Percentiles rank a stretch among this genome's conserved stretches.
phyloP scores from a whole-genome alignment of 345 rosid species.

The Hypericum perforatum region DNA sequence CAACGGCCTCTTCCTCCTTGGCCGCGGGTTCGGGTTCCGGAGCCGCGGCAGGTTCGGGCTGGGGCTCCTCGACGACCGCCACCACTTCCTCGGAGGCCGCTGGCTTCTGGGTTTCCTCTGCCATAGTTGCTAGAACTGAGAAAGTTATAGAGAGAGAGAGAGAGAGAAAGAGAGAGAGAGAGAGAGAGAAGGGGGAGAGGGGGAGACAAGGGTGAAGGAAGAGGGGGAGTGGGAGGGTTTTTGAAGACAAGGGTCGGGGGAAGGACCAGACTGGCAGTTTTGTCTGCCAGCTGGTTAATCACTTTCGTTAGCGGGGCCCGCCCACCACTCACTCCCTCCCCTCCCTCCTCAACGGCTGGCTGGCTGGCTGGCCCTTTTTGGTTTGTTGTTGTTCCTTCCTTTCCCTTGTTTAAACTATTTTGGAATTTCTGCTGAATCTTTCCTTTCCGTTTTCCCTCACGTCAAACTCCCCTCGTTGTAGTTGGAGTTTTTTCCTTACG shows the following conservation, averaged over 20 bases:
- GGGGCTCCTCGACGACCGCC: background rate
- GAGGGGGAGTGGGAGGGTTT: background rate
- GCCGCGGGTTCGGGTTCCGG: no score
- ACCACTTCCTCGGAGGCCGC: slow-evolving; percentile 1
- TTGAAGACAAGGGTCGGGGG: background rate
- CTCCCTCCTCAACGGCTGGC: no score
- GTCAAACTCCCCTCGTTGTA: no score
- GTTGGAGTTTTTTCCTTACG: no score
- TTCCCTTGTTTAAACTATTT: no score
- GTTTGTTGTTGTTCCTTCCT: no score
- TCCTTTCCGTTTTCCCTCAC: no score
- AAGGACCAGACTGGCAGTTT: slow-evolving; percentile 1
- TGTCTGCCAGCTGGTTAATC: background rate
- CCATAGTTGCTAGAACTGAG: background rate
- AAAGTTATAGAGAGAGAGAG: background rate
- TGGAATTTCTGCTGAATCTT: no score
- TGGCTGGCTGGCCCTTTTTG: no score
- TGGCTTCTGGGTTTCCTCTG: background rate
- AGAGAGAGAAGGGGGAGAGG: background rate
- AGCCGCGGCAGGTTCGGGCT: background rate
- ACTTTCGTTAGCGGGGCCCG: background rate
- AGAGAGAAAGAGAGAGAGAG: background rate
- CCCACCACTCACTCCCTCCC: no score
- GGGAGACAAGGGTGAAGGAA: background rate
- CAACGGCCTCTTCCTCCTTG: background rate